Base-by-base conservation (phyloP, 129 eudicot genomes). In the Tagetes patula region DNA sequence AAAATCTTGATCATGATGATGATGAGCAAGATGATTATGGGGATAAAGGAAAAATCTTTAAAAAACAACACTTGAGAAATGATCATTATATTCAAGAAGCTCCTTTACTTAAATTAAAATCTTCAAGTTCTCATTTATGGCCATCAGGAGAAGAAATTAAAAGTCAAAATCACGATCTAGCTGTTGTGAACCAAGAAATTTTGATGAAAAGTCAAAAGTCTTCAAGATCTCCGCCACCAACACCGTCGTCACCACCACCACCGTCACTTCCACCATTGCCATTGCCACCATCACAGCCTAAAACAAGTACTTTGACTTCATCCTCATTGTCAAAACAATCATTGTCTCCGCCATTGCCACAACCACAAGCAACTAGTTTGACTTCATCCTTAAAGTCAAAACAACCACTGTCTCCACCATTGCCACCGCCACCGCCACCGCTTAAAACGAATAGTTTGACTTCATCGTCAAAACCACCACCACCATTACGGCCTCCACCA, bases 51-150 rank as follows among this genome's bases (percentile, higher is more conserved):
- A 6, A 67, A 43, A 72, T 65, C 27, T 72, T 79, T 73, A 66
- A 72, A 36, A 77, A 75, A 54, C 73, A 43, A 41, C 40, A 11
- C 5, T 58, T 50, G 40, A 83, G 67, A 39, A 38, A 69, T 36
- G 52, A 69, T 37, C 63, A 53, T 80, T 75, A 74, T 2, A 78
- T 75, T 41, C 96, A 85, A 12, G 93, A 87, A 83, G 54, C 73
- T 59, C 86, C 94, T 36, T 69, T 87, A 71, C 91, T 88, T 55
- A 70, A 86, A 75, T 91, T 89, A 34, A 80, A 85, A 36, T 85
- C 99, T 56, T 90, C 97, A 27, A 71, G 82, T 65, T 89, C 96
- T 38, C 88, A 89, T 36, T 5, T 80, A 70, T 83, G 91, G 97
- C 80, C 61, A 27, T 71, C 36, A 14, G 54, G 11, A 30, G 83